Evolutionary conservation across 345 rosid genomes (phyloP), one percentile per base, ranked within the genome.

Genomic region (Populus deltoides): DNA sequence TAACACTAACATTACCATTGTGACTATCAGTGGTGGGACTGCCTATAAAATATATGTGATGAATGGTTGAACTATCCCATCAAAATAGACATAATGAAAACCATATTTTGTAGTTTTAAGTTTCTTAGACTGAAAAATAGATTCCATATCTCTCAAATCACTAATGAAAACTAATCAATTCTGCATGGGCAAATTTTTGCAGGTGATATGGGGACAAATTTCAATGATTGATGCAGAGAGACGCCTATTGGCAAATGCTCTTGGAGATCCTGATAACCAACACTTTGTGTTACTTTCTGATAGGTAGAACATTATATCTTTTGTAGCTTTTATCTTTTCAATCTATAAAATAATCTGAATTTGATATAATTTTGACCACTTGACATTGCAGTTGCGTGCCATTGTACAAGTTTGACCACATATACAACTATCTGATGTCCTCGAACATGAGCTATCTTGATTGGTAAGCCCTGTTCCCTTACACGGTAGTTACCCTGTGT

Each of bases 211-310:
- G 99, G 99, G 99, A 72, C 92, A 90, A 81, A 92, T 97, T 39
- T 91, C 99, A 22, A 97, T 97, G 99, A 86, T 97, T 85, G 97
- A 94, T 86, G 99, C 99, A 2, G 99, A 97, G 90, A 91, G 86
- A 80, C 86, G 99, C 70, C 89, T 97, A 72, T 74, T 97, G 78
- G 99, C 96, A 7, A 87, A 82, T 65, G 99, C 99, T 83, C 92
- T 97, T 51, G 78, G 86, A 80, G 97, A 97, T 89, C 92, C 90
- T 76, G 94, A 94, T 45, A 97, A 97, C 81, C 97, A 90, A 80
- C 99, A 92, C 82, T 97, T 97, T 88, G 94, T 97, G 77, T 88
- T 97, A 78, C 98, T 97, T 75, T 97, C 98, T 76, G 99, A 97
- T 36, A 97, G 99, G 99, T 97, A 74, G 27, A 29, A 18, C 31